Base-by-base conservation (phyloP, 192 early-diverging fungal species). In the Obelidium mucronatum region DNA sequence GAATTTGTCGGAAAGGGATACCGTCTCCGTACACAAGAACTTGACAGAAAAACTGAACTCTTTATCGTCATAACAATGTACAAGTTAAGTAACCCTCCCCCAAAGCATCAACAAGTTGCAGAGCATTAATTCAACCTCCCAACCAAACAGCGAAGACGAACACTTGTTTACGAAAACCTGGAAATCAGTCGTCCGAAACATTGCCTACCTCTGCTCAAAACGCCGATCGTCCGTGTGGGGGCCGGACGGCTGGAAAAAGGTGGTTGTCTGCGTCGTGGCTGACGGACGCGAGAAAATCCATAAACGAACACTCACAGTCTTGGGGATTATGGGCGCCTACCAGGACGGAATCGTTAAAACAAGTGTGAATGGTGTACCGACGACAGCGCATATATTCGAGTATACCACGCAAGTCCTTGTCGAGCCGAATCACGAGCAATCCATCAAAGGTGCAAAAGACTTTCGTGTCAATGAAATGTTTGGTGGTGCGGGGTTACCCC, bases 31-130 rank as follows among this genome's bases (percentile, higher is more conserved):
- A 44, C 94, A 80, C 55, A 79, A 83, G 83, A 93, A 34, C 65
- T 91, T 75, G 85, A 89, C 36, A 87, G 95, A 59, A 71, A 91
- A 31, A 97, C 95, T 1, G 95, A 97, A 82, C 72, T 97, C 34
- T 93, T 94, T 73, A 92, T 96, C 67, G 94, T 96, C 63, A 87
- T 97, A 78, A 96, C 94, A 39, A 95, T 96, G 94, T 77, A 77
- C 67, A 77, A 76, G 67, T 69, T 48, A 33, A 54, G 42, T 40
- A 39, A 19, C 0, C 5, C 26, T 26, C 89, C 61, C 17, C 31
- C 8, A 30, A 63, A 15, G 8, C 5, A 15, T 36, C 61, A 31
- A 63, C 33, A 15, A n/a, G n/a, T n/a, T n/a, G n/a, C n/a, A n/a
- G n/a, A n/a, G n/a, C 36, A 28, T 34, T 39, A 63, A 63, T 17